These are phyloP conservation scores for Irpex rosettiformis DNA, from an alignment of 1,284 basidiomycete genomes.

Conservation along the genomic window DNA sequence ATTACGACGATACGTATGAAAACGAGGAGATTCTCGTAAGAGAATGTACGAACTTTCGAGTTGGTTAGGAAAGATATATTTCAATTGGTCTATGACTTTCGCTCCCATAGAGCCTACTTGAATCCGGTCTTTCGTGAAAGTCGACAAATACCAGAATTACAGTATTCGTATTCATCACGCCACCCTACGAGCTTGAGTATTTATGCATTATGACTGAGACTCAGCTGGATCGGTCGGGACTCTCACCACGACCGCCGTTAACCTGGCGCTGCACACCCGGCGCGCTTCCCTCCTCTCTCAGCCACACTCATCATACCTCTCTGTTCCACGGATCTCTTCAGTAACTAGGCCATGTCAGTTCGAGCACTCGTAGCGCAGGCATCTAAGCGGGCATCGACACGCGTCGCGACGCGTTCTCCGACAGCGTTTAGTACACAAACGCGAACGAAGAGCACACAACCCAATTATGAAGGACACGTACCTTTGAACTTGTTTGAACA, in stretches of 20 bases:
- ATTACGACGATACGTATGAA: background rate
- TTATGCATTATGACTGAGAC: no score
- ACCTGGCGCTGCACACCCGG: background rate
- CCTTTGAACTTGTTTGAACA: slow-evolving; percentile 81
- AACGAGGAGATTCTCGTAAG: background rate
- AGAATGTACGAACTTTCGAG: background rate
- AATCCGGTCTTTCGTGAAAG: no score
- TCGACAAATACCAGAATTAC: no score
- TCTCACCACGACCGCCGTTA: no score
- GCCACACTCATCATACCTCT: background rate
- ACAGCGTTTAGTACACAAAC: background rate
- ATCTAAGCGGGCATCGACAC: background rate
- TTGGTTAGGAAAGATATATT: no score
- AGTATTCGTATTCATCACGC: no score
- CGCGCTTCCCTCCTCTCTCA: background rate
- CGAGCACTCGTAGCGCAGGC: background rate
- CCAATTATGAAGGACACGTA: slow-evolving; percentile 74
- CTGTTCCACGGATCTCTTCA: background rate
- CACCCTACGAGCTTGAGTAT: background rate
- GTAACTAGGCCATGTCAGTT: background rate
- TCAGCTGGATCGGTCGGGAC: background rate
- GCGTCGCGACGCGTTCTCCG: background rate
- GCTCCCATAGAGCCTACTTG: no score
- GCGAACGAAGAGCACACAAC: slow-evolving; percentile 18
- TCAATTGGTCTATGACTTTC: no score